Percentiles rank a stretch among this genome's conserved stretches.
These are phyloP conservation scores for Podaxis sp. DNA, from an alignment of 768 basidiomycete genomes.

Conservation along the genomic window DNA sequence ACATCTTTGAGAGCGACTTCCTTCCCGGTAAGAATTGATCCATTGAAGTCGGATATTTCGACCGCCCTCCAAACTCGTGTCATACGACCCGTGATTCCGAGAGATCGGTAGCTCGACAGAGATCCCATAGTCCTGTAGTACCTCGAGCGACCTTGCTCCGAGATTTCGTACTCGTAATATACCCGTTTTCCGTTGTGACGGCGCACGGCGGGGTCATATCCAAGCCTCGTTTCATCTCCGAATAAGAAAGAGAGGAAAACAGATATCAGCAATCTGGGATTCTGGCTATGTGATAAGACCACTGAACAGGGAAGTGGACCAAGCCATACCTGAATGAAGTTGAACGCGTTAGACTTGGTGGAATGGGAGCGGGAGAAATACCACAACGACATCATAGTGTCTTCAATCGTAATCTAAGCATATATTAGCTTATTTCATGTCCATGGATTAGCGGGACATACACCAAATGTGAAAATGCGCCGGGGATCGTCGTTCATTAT, in stretches of 20 bases:
- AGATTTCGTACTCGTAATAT: background rate
- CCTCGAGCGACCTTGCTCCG: background rate
- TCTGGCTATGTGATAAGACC: background rate
- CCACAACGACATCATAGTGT: constrained; percentile 10
- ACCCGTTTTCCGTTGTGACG: background rate
- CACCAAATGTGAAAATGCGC: constrained; percentile 23
- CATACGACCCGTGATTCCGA: constrained; percentile 8
- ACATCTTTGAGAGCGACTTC: constrained; percentile 20
- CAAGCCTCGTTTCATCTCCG: background rate
- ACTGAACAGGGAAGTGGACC: background rate
- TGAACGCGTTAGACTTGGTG: constrained; percentile 4
- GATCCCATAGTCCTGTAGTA: background rate
- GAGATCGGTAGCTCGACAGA: background rate
- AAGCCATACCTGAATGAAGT: background rate
- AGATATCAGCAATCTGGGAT: background rate
- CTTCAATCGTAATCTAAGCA: constrained; percentile 10
- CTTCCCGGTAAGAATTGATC: constrained; percentile 2
- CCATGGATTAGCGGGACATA: constrained; percentile 6
- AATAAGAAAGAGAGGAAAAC: constrained; percentile 4
- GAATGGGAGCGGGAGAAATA: constrained; percentile 15
- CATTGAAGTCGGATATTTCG: background rate
- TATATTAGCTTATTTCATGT: background rate
- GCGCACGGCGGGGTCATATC: background rate
- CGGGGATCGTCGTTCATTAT: constrained; percentile 27
- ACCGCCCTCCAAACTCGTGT: constrained; percentile 10